These are phyloP conservation scores for Hibiscus syriacus DNA, from an alignment of 345 rosid genomes.

Conservation along the genomic window DNA sequence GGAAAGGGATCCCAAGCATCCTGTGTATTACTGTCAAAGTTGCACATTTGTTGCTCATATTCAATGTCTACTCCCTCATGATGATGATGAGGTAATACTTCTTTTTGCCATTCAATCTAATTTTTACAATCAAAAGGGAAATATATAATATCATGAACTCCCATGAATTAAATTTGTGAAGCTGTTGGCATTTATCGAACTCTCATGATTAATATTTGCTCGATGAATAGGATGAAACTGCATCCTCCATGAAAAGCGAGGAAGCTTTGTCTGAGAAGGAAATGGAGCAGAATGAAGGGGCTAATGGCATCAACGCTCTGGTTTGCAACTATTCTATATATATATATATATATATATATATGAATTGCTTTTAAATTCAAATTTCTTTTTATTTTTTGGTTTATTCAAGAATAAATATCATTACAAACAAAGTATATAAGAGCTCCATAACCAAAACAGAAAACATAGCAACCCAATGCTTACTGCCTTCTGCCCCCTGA, in stretches of 20 bases:
- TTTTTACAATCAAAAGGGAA: too few relatives aligned
- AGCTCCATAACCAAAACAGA: too few relatives aligned
- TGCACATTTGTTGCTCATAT: not conserved
- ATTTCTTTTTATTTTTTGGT: too few relatives aligned
- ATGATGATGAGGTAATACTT: too few relatives aligned
- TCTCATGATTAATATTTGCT: not conserved
- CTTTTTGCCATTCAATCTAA: too few relatives aligned
- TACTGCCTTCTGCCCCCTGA: too few relatives aligned
- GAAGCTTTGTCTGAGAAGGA: not conserved
- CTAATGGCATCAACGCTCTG: not conserved
- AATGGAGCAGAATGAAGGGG: not conserved
- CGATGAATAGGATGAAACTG: not conserved
- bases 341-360: too few relatives aligned
- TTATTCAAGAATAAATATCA: not conserved
- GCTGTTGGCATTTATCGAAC: not conserved
- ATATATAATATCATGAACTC: too few relatives aligned
- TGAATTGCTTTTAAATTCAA: too few relatives aligned
- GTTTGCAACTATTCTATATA: not conserved
- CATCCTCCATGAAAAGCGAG: not conserved
- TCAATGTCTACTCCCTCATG: not conserved
- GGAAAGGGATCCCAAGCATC: not conserved
- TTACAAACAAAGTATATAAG: not conserved
- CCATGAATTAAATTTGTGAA: not conserved
- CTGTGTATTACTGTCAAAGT: not conserved
- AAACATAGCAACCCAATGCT: too few relatives aligned